Conservation (phyloP, 2,329 filamentous ascomycete species). For the Didymella pomorum region DNA sequence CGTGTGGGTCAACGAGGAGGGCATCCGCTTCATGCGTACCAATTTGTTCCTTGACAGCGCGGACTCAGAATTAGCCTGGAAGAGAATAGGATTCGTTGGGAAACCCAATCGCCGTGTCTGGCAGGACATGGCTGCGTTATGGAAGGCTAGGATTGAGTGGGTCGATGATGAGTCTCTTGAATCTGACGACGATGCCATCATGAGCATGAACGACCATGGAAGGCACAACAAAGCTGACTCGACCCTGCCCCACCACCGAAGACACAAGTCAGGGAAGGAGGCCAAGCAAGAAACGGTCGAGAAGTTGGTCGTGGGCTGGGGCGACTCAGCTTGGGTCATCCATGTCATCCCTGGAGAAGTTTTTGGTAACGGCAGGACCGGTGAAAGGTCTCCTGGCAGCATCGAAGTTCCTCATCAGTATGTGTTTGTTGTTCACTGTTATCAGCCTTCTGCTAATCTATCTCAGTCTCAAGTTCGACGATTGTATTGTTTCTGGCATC, state of each 20-base stretch:
- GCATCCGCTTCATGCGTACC: constrained; percentile 96
- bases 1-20: constrained; percentile 94
- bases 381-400: constrained; percentile 76
- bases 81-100: constrained; percentile 90
- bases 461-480: constrained; percentile 78
- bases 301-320: constrained; percentile 92
- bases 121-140: constrained; percentile 96
- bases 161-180: constrained; percentile 85
- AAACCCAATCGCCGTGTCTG: constrained; percentile 85
- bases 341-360: constrained; percentile 81
- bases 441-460: constrained; percentile 29
- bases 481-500: constrained; percentile 97
- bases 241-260: constrained; percentile 55
- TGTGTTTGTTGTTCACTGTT: constrained; percentile 50
- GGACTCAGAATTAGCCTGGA: constrained; percentile 88
- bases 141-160: constrained; percentile 94
- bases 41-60: constrained; percentile 79
- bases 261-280: constrained; percentile 45
- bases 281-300: constrained; percentile 60
- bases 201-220: constrained; percentile 46
- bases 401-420: constrained; percentile 94
- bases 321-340: constrained; percentile 93
- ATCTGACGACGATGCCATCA: constrained; percentile 66
- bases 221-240: constrained; percentile 45
- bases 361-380: constrained; percentile 69